These are phyloP conservation scores for Neopestalotiopsis sp. DNA, from an alignment of 2,329 filamentous ascomycete genomes.

Conservation along the genomic window DNA sequence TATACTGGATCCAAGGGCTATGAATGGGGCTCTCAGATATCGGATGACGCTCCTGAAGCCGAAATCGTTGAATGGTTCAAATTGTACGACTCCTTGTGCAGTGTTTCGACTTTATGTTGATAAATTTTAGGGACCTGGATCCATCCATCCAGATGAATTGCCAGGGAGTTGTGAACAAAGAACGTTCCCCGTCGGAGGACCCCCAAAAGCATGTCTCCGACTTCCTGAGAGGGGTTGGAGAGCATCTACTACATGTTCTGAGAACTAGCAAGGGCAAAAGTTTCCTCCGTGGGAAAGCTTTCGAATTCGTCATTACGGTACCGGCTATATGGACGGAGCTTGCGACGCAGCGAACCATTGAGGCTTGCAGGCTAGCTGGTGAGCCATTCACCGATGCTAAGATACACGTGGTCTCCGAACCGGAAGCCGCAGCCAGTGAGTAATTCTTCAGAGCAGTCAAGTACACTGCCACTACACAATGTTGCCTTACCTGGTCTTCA, in stretches of 20 bases:
- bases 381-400: slow-evolving; percentile 37
- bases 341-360: slow-evolving; percentile 56
- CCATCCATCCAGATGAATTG: not conserved
- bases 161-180: not conserved
- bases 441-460: not conserved
- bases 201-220: slow-evolving; percentile 45
- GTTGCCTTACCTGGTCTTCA: no score
- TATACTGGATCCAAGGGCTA: slow-evolving; percentile 43
- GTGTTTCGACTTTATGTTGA: not conserved
- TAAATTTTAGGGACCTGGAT: slow-evolving; percentile 6
- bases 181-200: slow-evolving; percentile 22
- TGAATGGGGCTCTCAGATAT: slow-evolving; percentile 58
- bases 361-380: slow-evolving; percentile 47
- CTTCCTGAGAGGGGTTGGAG: slow-evolving; percentile 54
- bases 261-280: slow-evolving; percentile 46
- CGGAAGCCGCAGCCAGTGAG: slow-evolving; percentile 54
- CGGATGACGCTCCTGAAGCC: slow-evolving; percentile 44
- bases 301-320: slow-evolving; percentile 62
- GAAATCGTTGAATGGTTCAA: slow-evolving; percentile 56
- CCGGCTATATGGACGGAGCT: slow-evolving; percentile 64
- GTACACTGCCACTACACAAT: no score
- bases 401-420: slow-evolving; percentile 56
- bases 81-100: slow-evolving; percentile 43
- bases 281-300: slow-evolving; percentile 48
- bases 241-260: slow-evolving; percentile 52